A percentile compares a stretch with the other conserved stretches of the same genome.
Conservation (phyloP, 257 asterid genomes). For the Solanum bulbocastanum region DNA sequence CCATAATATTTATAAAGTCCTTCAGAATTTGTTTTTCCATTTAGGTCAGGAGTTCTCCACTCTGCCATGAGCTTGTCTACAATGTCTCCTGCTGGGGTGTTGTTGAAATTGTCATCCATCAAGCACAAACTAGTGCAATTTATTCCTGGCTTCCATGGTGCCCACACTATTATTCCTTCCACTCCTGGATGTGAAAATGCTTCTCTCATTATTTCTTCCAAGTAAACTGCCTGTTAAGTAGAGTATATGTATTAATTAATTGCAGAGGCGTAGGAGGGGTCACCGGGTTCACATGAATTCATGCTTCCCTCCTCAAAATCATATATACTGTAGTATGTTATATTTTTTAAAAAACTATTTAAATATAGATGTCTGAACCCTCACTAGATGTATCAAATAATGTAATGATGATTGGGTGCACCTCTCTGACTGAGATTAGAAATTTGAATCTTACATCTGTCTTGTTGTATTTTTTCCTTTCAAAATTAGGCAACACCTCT, state of each 20-base stretch:
- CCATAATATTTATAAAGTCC: not conserved
- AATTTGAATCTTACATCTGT: not conserved
- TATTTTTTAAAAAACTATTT: too few relatives aligned
- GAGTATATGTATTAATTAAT: not conserved
- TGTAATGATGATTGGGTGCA: not conserved
- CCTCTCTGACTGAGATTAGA: too few relatives aligned
- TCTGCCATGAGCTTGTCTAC: constrained; percentile 38
- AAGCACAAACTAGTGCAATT: constrained; percentile 65
- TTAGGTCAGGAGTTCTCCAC: constrained; percentile 11
- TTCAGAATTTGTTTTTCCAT: not conserved
- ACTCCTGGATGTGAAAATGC: constrained; percentile 43
- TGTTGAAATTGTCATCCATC: constrained; percentile 36
- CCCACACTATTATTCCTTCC: constrained; percentile 43
- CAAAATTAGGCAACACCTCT: too few relatives aligned
- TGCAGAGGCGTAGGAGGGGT: too few relatives aligned
- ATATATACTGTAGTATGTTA: too few relatives aligned
- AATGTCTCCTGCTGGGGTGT: constrained; percentile 15
- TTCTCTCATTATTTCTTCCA: constrained; percentile 44
- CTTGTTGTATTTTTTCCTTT: too few relatives aligned
- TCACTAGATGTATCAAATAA: not conserved
- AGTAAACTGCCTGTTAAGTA: constrained; percentile 26
- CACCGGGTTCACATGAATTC: too few relatives aligned
- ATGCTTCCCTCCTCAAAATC: too few relatives aligned
- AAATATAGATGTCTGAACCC: not conserved
- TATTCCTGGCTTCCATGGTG: constrained; percentile 19